These are phyloP conservation scores for Phyllosticta citribraziliensis DNA, from an alignment of 2,329 filamentous ascomycete species.

Conservation along the genomic window DNA sequence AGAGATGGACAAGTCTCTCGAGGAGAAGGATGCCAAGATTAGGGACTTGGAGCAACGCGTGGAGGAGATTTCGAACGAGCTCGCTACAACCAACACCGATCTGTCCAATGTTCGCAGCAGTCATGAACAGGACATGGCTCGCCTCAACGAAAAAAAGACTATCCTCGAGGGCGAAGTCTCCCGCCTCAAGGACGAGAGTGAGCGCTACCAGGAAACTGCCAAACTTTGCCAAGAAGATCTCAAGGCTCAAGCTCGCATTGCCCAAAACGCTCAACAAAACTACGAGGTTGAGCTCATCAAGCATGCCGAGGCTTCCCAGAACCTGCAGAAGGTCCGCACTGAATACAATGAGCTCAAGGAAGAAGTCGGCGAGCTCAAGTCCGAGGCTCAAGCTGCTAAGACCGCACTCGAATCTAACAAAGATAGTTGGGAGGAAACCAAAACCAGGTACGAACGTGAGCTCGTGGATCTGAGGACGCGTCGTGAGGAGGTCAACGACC, in stretches of 20 bases:
- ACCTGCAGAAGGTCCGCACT: constrained; percentile 64
- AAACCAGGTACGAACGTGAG: constrained; percentile 73
- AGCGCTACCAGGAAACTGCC: constrained; percentile 67
- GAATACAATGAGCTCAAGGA: constrained; percentile 78
- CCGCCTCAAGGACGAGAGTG: constrained; percentile 73
- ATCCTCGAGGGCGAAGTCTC: constrained; percentile 68
- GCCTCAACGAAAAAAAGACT: constrained; percentile 73
- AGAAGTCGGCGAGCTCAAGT: constrained; percentile 61
- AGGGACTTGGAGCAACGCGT: constrained; percentile 73
- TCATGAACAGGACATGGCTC: constrained; percentile 62
- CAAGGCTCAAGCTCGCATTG: constrained; percentile 86
- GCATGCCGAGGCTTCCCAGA: constrained; percentile 89
- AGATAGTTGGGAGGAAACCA: constrained; percentile 77
- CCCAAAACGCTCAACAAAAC: constrained; percentile 83
- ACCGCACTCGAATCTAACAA: constrained; percentile 70
- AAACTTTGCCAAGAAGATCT: constrained; percentile 85
- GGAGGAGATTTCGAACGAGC: constrained; percentile 73
- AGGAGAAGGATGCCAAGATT: constrained; percentile 70
- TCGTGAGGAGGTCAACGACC: constrained; percentile 73
- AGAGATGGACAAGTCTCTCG: constrained; percentile 66
- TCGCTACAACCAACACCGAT: constrained; percentile 72
- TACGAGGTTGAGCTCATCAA: constrained; percentile 93
- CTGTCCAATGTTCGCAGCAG: constrained; percentile 70
- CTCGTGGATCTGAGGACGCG: constrained; percentile 67
- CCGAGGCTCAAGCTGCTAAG: constrained; percentile 79